A percentile compares a stretch with the other conserved stretches of the same genome.
These are phyloP conservation scores for Claviceps cyperi DNA, from an alignment of 2,329 filamentous ascomycete species.

Conservation along the genomic window DNA sequence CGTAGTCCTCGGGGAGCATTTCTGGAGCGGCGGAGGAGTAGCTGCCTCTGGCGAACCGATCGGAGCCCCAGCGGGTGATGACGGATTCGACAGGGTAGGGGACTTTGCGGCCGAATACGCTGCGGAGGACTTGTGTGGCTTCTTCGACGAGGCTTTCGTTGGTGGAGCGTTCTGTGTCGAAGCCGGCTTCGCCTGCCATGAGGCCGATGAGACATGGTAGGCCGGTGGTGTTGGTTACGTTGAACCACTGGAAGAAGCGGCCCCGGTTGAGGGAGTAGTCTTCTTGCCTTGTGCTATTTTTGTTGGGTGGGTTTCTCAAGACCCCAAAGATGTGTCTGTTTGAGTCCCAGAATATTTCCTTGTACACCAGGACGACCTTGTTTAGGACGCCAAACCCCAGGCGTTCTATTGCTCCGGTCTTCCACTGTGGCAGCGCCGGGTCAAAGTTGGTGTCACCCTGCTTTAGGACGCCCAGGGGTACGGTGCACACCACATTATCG, in stretches of 20 bases:
- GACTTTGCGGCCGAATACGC: constrained; percentile 57
- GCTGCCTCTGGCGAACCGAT: constrained; percentile 82
- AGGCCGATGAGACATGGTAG: constrained; percentile 77
- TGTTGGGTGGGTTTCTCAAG: constrained; percentile 56
- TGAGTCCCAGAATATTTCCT: constrained; percentile 80
- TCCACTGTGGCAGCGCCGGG: constrained; percentile 82
- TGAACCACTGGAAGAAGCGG: constrained; percentile 98
- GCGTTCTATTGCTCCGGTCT: constrained; percentile 62
- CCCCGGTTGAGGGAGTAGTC: constrained; percentile 70
- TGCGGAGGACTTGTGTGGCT: constrained; percentile 62
- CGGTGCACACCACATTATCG: constrained; percentile 83
- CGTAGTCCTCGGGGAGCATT: constrained; percentile 78
- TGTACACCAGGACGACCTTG: constrained; percentile 85
- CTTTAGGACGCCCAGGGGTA: constrained; percentile 84
- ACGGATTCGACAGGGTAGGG: constrained; percentile 73
- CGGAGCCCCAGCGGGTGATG: constrained; percentile 82
- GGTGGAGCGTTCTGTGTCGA: constrained; percentile 65
- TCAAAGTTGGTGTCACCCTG: constrained; percentile 68
- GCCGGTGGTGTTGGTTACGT: constrained; percentile 79
- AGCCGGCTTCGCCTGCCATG: constrained; percentile 90
- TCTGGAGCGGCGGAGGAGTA: constrained; percentile 86
- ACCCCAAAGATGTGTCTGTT: constrained; percentile 88
- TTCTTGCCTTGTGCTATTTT: constrained; percentile 58
- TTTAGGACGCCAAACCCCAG: constrained; percentile 90
- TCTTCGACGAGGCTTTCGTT: constrained; percentile 67